Base-by-base conservation (phyloP, 2,329 filamentous ascomycete genomes). In the Diaporthe ilicicola region DNA sequence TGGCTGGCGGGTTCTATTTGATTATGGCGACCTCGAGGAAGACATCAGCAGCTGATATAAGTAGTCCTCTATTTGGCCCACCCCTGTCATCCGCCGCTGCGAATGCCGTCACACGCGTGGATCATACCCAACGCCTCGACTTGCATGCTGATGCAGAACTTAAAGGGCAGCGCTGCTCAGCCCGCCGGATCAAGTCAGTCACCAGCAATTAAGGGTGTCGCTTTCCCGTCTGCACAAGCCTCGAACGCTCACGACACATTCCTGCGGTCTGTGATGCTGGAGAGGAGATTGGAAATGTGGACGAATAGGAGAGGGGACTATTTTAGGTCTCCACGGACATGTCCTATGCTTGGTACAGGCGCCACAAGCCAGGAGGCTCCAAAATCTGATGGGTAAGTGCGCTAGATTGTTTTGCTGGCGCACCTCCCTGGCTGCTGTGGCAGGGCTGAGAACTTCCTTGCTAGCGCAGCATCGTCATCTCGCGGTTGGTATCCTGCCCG, bases 91-190 rank as follows among this genome's bases (percentile, higher is more conserved):
- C 53, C 24, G 62, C 46, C 50, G 62, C 51, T 65, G 50, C 48
- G 59, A 62, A 53, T 55, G 37, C 64, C 56, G 67, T 55, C 64
- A 71, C 69, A 70, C 56, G 24, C 65, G 32, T 71, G 68, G 71
- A 71, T 69, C 64, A 67, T 55, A 29, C 71, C 56, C 67, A 67
- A 70, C 61, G 53, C 42, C 37, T 39, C 44, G 48, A 22, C 56
- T 64, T 73, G 71, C 71, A 73, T 71, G 39, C 65, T 71, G 69
- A 61, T 66, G 71, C 69, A 69, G 54, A 56, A 67, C 62, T 48
- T 54, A 29, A 46, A 71, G 56, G 55, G 64, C 69, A 67, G 56
- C 54, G 65, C 51, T 69, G 71, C 71, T 73, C 71, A 73, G 71
- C 71, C 71, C 69, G 55, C 71, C 53, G 37, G 50, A 53, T 46